Evolutionary conservation across 371 early-diverging fungal genomes (phyloP).

Genomic region (Mortierella sp.): DNA sequence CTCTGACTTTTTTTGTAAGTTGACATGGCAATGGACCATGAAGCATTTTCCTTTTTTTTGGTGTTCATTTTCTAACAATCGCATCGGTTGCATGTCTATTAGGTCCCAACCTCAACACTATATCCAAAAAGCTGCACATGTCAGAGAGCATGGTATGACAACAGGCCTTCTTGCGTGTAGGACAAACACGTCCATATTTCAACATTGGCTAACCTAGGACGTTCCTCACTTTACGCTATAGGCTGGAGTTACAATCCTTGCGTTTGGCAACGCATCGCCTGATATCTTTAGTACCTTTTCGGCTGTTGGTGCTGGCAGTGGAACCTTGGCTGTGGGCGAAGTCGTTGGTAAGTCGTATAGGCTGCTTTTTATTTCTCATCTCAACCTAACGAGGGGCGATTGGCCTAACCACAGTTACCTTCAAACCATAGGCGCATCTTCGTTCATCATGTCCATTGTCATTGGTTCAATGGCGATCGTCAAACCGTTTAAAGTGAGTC

Average conservation of each 20-base stretch:
- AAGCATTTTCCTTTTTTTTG: too few relatives aligned
- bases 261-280: conserved; percentile 90
- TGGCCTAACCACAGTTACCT: background rate
- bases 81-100: background rate
- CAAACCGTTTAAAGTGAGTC: conserved; percentile 74
- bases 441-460: conserved; percentile 82
- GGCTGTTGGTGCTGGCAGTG: conserved; percentile 78
- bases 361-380: background rate
- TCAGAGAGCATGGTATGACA: conserved; percentile 72
- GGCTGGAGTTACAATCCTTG: conserved; percentile 89
- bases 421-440: conserved; percentile 76
- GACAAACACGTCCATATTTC: background rate
- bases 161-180: background rate
- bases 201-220: background rate
- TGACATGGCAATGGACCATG: too few relatives aligned
- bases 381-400: too few relatives aligned
- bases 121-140: conserved; percentile 69
- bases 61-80: background rate
- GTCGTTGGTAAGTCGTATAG: conserved; percentile 24
- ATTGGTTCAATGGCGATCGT: conserved; percentile 82
- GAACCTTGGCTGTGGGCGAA: conserved; percentile 83
- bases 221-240: conserved; percentile 20
- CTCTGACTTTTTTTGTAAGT: conserved; percentile 76
- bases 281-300: conserved; percentile 86
- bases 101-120: conserved; percentile 76